Evolutionary conservation across 2,329 filamentous ascomycete genomes (phyloP).

Genomic region (Pseudogymnoascus sp.): DNA sequence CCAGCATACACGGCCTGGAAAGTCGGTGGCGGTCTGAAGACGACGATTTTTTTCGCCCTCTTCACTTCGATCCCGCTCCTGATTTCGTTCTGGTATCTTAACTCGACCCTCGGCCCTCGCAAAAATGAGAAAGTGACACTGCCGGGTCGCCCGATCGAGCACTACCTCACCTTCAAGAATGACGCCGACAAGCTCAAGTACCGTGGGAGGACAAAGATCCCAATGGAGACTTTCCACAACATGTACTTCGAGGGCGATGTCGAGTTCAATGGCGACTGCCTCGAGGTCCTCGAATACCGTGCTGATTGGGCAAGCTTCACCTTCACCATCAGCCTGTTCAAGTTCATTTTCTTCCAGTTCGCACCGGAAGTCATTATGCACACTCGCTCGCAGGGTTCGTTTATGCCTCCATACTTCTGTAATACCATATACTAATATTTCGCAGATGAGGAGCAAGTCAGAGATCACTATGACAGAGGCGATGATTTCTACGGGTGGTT

Average conservation of each 20-base stretch:
- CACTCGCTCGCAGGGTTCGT: slow-evolving; percentile 73
- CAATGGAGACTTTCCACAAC: slow-evolving; percentile 91
- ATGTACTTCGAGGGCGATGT: slow-evolving; percentile 96
- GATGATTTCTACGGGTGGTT: slow-evolving; percentile 99
- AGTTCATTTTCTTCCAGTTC: slow-evolving; percentile 81
- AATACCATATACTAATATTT: slow-evolving; percentile 18
- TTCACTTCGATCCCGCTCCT: slow-evolving; percentile 75
- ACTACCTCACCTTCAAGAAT: slow-evolving; percentile 79
- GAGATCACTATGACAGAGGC: slow-evolving; percentile 94
- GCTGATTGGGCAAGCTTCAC: slow-evolving; percentile 96
- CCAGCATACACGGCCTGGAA: slow-evolving; percentile 79
- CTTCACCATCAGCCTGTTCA: slow-evolving; percentile 80
- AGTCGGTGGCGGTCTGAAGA: slow-evolving; percentile 78
- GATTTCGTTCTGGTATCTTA: slow-evolving; percentile 71
- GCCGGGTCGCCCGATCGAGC: slow-evolving; percentile 79
- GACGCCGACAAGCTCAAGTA: slow-evolving; percentile 57
- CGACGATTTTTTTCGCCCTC: slow-evolving; percentile 76
- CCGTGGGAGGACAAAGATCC: slow-evolving; percentile 71
- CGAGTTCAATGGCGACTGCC: slow-evolving; percentile 86
- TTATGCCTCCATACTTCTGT: slow-evolving; percentile 1
- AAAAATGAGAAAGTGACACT: slow-evolving; percentile 87
- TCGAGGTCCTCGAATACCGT: slow-evolving; percentile 86
- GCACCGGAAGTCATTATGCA: slow-evolving; percentile 89
- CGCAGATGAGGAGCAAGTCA: slow-evolving; percentile 91
- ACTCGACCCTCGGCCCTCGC: slow-evolving; percentile 75